A percentile compares a stretch with the other conserved stretches of the same genome.
These are phyloP conservation scores for Coemansia sp. DNA, from an alignment of 192 early-diverging fungal species.

Conservation along the genomic window DNA sequence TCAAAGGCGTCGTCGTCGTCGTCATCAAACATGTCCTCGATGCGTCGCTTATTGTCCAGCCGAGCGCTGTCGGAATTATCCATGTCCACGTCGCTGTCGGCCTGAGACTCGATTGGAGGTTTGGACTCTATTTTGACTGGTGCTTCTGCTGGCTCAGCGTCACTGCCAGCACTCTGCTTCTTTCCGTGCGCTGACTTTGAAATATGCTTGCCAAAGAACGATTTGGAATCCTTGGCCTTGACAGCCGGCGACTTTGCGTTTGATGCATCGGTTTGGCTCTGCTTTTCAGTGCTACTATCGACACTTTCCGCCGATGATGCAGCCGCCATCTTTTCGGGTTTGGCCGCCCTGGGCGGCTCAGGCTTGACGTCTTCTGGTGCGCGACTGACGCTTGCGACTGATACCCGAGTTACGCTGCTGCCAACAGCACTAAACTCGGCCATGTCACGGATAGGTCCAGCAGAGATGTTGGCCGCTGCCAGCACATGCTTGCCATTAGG, in stretches of 20 bases:
- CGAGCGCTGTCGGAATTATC: slow-evolving; percentile 12
- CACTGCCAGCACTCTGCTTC: not conserved
- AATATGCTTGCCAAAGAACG: slow-evolving; percentile 38
- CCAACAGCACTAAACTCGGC: slow-evolving; percentile 25
- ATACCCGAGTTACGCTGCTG: slow-evolving; percentile 24
- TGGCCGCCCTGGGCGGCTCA: not conserved
- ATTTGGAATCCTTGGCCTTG: slow-evolving; percentile 14
- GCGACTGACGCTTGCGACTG: not conserved
- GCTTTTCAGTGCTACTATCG: not conserved
- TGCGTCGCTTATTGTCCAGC: slow-evolving; percentile 13
- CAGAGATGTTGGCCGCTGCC: slow-evolving; percentile 32
- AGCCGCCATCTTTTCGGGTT: not conserved
- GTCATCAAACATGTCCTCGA: slow-evolving; percentile 57
- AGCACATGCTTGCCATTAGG: slow-evolving; percentile 12
- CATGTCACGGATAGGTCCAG: slow-evolving; percentile 41
- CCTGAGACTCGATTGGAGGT: not conserved
- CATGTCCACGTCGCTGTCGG: slow-evolving; percentile 23
- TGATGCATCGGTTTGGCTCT: not conserved
- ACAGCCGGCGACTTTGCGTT: not conserved
- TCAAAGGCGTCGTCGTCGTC: slow-evolving; percentile 38
- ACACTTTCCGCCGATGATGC: not conserved
- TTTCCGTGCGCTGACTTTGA: slow-evolving; percentile 9
- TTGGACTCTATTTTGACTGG: not conserved
- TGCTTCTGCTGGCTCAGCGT: not conserved
- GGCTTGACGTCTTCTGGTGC: not conserved